Base-by-base conservation (phyloP, 2,329 filamentous ascomycete genomes). In the Furcasterigmium sp. region DNA sequence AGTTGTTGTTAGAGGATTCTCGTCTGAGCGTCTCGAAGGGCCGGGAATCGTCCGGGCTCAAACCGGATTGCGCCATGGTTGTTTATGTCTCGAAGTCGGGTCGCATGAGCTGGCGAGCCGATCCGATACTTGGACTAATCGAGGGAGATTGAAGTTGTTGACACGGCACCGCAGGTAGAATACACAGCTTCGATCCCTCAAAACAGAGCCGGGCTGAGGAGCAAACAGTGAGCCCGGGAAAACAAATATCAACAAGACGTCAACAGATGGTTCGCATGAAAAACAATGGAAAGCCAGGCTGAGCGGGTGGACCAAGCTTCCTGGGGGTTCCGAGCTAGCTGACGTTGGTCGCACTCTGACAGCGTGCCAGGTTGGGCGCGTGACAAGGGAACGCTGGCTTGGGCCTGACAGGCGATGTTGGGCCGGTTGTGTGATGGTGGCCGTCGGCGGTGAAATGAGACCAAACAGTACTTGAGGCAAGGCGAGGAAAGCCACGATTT, bases 201-300 rank as follows among this genome's bases (percentile, higher is more conserved):
- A 18, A 18, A 35, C 15, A 35, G 11, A 9, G 15, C n/a, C 15
- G 15, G 18, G 32, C n/a, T 35, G 32, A 17, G 18, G n/a, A 35
- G 15, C 17, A 17, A 15, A 15, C 32, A 15, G 32, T 18, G 32
- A 35, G 18, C 32, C 32, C n/a, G 5, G 32, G 18, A 15, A 6
- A 17, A 18, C 7, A 15, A 35, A 9, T 15, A 35, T 35, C n/a
- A 15, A 15, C n/a, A 17, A 15, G 17, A 35, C 18, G 32, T 35
- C 32, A 35, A 35, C 32, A 35, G 41, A 41, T 44, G 36, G 39
- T 37, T 41, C 35, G 41, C 44, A 44, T 40, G 41, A 46, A 36
- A 46, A 46, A 37, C 44, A 47, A 48, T 39, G 32, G 38, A 37
- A 37, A 30, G 44, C 14, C 29, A 32, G 29, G 13, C 29, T 8